These are phyloP conservation scores for Inosperma sp. DNA, from an alignment of 768 basidiomycete genomes.

Conservation along the genomic window DNA sequence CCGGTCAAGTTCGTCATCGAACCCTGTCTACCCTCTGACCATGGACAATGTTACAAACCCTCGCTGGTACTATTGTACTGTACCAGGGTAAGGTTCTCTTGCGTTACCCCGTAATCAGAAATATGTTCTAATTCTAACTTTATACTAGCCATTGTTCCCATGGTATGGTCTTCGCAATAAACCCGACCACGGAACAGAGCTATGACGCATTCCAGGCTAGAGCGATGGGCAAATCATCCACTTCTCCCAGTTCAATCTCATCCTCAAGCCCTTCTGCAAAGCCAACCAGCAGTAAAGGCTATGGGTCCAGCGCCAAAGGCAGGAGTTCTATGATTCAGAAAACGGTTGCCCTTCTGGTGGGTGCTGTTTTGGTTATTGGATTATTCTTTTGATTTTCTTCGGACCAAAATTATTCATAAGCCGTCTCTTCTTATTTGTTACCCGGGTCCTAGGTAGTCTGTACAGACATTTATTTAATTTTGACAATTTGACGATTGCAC, in stretches of 20 bases:
- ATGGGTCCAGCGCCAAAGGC: neutral
- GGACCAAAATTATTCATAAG: no score
- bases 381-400: slow-evolving; percentile 16
- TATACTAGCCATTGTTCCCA: slow-evolving; percentile 38
- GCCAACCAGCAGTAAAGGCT: no score
- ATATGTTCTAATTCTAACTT: neutral
- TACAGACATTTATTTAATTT: no score
- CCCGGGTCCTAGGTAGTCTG: no score
- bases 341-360: slow-evolving; percentile 14
- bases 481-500: no score
- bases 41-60: slow-evolving; percentile 35
- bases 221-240: slow-evolving; percentile 21
- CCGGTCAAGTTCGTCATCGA: slow-evolving; percentile 31
- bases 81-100: slow-evolving; percentile 31
- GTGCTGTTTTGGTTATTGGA: slow-evolving; percentile 18
- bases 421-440: no score
- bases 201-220: slow-evolving; percentile 37
- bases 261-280: neutral
- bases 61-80: slow-evolving; percentile 54
- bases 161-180: slow-evolving; percentile 56
- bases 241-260: neutral
- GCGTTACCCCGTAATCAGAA: neutral
- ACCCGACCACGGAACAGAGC: slow-evolving; percentile 43
- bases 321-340: neutral
- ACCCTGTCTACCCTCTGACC: slow-evolving; percentile 35